Evolutionary conservation across 495 filamentous ascomycete species (phyloP).

Genomic region (Delitschia confertaspora): DNA sequence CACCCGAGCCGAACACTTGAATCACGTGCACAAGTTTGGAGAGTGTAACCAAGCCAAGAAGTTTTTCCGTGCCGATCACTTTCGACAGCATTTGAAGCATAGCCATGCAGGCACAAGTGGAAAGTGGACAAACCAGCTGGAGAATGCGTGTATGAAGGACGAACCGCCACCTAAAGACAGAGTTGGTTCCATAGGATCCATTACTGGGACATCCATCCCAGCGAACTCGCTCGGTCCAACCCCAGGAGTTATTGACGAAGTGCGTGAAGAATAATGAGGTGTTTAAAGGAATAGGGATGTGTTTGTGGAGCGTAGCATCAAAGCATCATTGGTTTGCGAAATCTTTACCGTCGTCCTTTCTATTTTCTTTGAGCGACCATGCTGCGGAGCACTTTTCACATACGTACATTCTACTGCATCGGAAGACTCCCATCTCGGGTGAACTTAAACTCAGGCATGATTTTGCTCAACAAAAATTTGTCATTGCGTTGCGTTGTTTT

Average conservation of each 20-base stretch:
- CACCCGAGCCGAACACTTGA: slow-evolving; percentile 72
- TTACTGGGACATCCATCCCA: slow-evolving; percentile 12
- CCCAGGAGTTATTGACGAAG: slow-evolving; percentile 27
- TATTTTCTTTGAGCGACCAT: slow-evolving; percentile 8
- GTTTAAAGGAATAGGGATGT: slow-evolving; percentile 6
- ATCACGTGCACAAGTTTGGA: slow-evolving; percentile 87
- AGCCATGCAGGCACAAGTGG: slow-evolving; percentile 94
- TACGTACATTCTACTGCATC: background rate
- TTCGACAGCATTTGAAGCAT: slow-evolving; percentile 96
- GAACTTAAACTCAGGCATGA: no score
- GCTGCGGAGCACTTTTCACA: slow-evolving; percentile 4
- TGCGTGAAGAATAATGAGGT: slow-evolving; percentile 27
- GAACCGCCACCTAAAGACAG: slow-evolving; percentile 49
- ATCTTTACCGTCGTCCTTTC: slow-evolving; percentile 4
- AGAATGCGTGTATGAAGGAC: slow-evolving; percentile 95
- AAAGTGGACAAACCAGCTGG: slow-evolving; percentile 98
- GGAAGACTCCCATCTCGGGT: slow-evolving; percentile 1
- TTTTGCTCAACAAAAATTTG: slow-evolving; percentile 8
- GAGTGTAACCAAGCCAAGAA: slow-evolving; percentile 99
- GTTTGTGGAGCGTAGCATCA: slow-evolving; percentile 24
- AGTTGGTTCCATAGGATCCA: slow-evolving; percentile 17
- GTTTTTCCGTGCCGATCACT: slow-evolving; percentile 95
- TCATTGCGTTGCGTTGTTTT: background rate
- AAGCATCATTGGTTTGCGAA: slow-evolving; percentile 13
- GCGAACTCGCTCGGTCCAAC: background rate